A percentile compares a stretch with the other conserved stretches of the same genome.
Evolutionary conservation across 2,329 filamentous ascomycete species (phyloP).

Genomic region (Emergomyces orientalis): DNA sequence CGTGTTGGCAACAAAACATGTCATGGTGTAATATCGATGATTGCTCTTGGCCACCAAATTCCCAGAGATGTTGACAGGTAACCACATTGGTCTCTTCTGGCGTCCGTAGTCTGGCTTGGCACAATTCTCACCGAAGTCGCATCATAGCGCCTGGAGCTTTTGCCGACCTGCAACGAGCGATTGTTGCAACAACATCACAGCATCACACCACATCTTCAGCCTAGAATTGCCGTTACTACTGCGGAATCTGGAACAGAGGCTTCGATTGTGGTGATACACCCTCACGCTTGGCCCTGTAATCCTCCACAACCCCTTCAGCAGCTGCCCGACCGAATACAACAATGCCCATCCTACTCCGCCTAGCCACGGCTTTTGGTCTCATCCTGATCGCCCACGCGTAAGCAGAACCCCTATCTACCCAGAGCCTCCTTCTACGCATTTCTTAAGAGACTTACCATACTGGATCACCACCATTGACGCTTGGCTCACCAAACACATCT

Average conservation of each 20-base stretch:
- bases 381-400: constrained; percentile 82
- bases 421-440: constrained; percentile 11
- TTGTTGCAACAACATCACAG: not conserved
- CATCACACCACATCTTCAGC: not conserved
- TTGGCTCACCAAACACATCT: not conserved
- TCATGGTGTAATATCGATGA: not conserved
- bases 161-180: not conserved
- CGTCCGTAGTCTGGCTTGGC: not conserved
- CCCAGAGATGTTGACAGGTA: too few relatives aligned
- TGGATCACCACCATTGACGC: not conserved
- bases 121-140: not conserved
- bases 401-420: not conserved
- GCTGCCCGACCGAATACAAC: not conserved
- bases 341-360: constrained; percentile 65
- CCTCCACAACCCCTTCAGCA: not conserved
- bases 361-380: constrained; percentile 64
- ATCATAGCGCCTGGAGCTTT: too few relatives aligned
- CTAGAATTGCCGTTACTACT: not conserved
- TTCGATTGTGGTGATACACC: not conserved
- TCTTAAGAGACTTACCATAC: constrained; percentile 3
- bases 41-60: too few relatives aligned
- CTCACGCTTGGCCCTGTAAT: not conserved
- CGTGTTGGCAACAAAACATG: not conserved
- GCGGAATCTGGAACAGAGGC: not conserved
- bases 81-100: not conserved